Evolutionary conservation across 2,329 filamentous ascomycete genomes (phyloP).

Genomic region (Neofusicoccum sp.): DNA sequence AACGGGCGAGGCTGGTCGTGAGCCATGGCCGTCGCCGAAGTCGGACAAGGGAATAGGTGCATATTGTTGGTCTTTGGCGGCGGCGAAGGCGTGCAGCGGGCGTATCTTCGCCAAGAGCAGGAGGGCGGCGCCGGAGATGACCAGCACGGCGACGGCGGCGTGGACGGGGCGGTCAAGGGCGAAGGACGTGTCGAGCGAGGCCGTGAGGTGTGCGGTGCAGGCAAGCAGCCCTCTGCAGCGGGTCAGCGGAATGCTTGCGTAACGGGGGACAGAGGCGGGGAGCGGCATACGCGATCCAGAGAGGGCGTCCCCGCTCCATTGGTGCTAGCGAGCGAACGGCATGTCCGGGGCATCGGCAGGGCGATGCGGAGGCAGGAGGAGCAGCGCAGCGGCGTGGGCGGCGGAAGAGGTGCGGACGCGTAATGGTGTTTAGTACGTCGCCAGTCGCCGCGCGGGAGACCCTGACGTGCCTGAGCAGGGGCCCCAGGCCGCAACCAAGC

Average conservation of each 20-base stretch:
- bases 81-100: background rate
- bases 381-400: background rate
- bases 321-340: background rate
- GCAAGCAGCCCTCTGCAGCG: constrained; percentile 37
- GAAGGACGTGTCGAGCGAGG: constrained; percentile 36
- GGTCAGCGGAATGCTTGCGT: background rate
- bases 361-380: background rate
- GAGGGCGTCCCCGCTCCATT: constrained; percentile 9
- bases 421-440: too few relatives aligned
- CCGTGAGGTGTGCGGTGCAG: constrained; percentile 37
- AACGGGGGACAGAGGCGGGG: background rate
- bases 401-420: background rate
- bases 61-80: constrained; percentile 26
- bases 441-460: background rate
- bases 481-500: background rate
- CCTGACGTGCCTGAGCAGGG: background rate
- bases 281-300: constrained; percentile 6
- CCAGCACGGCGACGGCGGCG: constrained; percentile 34
- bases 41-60: constrained; percentile 34
- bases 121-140: constrained; percentile 36
- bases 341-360: background rate
- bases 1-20: background rate
- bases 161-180: constrained; percentile 41
- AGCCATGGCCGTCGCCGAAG: background rate
- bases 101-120: constrained; percentile 22